A percentile compares a stretch with the other conserved stretches of the same genome.
phyloP scores from a whole-genome alignment of 306 rosid genomes.

The Fragaria nilgerrensis region DNA sequence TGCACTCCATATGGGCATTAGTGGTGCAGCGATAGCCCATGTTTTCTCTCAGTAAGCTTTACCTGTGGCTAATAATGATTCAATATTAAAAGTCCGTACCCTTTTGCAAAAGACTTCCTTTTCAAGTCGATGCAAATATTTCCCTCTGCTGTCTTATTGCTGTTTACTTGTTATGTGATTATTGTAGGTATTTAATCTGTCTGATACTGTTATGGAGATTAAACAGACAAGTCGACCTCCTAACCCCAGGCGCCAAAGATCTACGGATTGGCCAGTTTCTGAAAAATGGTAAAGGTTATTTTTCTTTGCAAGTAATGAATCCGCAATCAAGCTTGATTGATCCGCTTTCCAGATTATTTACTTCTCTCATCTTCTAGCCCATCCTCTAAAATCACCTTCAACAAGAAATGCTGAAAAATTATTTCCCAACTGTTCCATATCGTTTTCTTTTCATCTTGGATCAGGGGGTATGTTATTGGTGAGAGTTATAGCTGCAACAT shows the following conservation, averaged over 20 bases:
- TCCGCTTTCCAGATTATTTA: background rate
- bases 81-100: background rate
- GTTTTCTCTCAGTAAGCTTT: conserved; percentile 69
- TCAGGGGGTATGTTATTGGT: conserved; percentile 59
- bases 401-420: background rate
- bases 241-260: conserved; percentile 63
- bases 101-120: background rate
- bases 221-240: conserved; percentile 55
- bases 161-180: conserved; percentile 11
- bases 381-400: background rate
- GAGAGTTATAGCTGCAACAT: conserved; percentile 74
- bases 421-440: background rate
- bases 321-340: background rate
- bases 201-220: conserved; percentile 67
- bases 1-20: conserved; percentile 52
- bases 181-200: conserved; percentile 63
- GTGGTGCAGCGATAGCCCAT: conserved; percentile 82
- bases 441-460: conserved; percentile 13
- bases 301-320: background rate
- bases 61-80: conserved; percentile 7
- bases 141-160: background rate
- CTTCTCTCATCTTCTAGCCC: background rate
- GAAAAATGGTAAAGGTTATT: conserved; percentile 50
- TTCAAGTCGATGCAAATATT: background rate
- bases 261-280: conserved; percentile 66